Base-by-base conservation (phyloP, 73 alveolate species). In the Stentor roeselii region DNA sequence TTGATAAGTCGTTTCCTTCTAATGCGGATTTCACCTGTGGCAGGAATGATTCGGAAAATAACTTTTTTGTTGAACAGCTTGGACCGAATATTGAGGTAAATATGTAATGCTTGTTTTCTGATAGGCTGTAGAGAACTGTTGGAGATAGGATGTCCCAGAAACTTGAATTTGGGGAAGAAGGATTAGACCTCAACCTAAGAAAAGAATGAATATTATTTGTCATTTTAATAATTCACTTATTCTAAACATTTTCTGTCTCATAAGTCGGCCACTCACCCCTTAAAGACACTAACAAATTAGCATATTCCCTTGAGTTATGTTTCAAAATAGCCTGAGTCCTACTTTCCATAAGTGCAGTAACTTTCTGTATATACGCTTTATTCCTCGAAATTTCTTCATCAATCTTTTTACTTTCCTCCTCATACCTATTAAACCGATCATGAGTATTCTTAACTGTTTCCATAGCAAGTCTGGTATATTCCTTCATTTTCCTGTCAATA, bases 261-360 rank as follows among this genome's bases (percentile, higher is more conserved):
- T 50, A 50, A 50, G 21, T 6, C 30, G 80, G 80, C 80, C 80
- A 67, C 11, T 21, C 15, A 21, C 41, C 80, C 41, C 37, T 67
- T 34, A 67, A 67, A 14, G 80, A 67, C 41, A 67, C 80, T 21
- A 67, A 11, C n/a, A 67, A 32, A 32, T 67, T 67, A 21, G 80
- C 80, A 32, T 67, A 67, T 2, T 67, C 80, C 14, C 80, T n/a
- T 30, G 80, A 40, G 37, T 67, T 67, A 27, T 67, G 80, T 34
- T 67, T 40, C 37, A 67, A 30, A 2, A 67, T 67, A 21, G n/a
- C 80, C 34, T 67, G 37, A 67, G 80, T 67, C 37, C 80, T 67
- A 21, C 80, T 67, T 1, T 21, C 37, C 80, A 67, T 67, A 67
- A 67, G 80, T n/a, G 15, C 34, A 0, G 80, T 32, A 67, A 67